A percentile compares a stretch with the other conserved stretches of the same genome.
phyloP scores from a whole-genome alignment of 176 grass and related monocot species.

The Luzula sylvatica region DNA sequence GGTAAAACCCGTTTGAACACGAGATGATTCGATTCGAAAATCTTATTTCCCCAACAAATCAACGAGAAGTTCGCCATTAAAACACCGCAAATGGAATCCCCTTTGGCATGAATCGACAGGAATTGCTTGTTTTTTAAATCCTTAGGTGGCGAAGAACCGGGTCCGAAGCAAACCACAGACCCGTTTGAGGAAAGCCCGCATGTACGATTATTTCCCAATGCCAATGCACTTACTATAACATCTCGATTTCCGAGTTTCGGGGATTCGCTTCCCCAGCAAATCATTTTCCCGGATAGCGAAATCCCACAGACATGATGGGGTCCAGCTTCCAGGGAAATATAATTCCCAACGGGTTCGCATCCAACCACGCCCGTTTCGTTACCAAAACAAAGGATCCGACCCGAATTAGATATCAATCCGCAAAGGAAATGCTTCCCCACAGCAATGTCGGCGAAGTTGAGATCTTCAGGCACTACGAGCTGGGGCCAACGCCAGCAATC shows the following conservation, averaged over 20 bases:
- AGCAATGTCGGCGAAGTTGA: conserved; percentile 37
- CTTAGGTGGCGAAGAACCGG: conserved; percentile 10
- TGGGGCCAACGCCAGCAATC: conserved; percentile 74
- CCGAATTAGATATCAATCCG: conserved; percentile 8
- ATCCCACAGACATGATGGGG: conserved; percentile 53
- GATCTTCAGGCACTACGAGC: conserved; percentile 3
- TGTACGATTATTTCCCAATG: conserved; percentile 34
- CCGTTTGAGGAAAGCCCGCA: conserved; percentile 52
- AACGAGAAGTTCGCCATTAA: conserved; percentile 73
- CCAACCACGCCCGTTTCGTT: conserved; percentile 29
- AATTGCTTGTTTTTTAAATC: conserved; percentile 26
- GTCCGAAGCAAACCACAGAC: conserved; percentile 59
- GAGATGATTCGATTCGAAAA: conserved; percentile 36
- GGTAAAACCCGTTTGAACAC: conserved; percentile 58
- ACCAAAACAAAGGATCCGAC: conserved; percentile 52
- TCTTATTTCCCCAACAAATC: conserved; percentile 59
- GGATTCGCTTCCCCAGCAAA: conserved; percentile 49
- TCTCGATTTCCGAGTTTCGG: conserved; percentile 12
- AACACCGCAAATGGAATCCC: conserved; percentile 37
- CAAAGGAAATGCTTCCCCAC: conserved; percentile 69
- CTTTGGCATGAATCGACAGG: conserved; percentile 49
- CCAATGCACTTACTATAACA: conserved; percentile 25
- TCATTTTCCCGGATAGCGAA: conserved; percentile 16
- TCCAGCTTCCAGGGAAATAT: conserved; percentile 27
- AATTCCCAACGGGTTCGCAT: conserved; percentile 34